Percentiles rank a stretch among this genome's conserved stretches.
These are phyloP conservation scores for Aspergillus arachidicola DNA, from an alignment of 2,329 filamentous ascomycete genomes.

Conservation along the genomic window DNA sequence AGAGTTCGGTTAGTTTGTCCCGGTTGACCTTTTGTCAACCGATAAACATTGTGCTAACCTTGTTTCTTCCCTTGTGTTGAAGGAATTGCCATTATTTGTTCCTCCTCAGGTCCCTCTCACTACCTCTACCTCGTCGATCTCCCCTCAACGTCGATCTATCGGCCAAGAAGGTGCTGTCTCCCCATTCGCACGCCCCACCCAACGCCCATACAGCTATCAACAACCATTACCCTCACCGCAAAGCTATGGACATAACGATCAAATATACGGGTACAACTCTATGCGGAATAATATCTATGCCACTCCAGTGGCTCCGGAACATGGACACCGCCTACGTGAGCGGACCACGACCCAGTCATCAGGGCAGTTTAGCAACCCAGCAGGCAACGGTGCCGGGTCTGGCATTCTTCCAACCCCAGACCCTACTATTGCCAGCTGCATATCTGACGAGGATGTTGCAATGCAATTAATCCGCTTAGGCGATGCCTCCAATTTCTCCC, in stretches of 20 bases:
- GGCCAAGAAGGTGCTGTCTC: slow-evolving; percentile 67
- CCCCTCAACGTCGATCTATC: slow-evolving; percentile 81
- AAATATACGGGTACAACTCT: slow-evolving; percentile 39
- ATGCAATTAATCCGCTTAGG: slow-evolving; percentile 95
- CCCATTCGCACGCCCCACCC: slow-evolving; percentile 73
- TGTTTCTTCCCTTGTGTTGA: slow-evolving; percentile 21
- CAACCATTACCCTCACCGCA: slow-evolving; percentile 83
- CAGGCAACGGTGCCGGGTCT: slow-evolving; percentile 42
- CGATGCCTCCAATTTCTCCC: slow-evolving; percentile 89
- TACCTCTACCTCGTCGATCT: slow-evolving; percentile 96
- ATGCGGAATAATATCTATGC: slow-evolving; percentile 56
- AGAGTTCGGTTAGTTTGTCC: slow-evolving; percentile 82
- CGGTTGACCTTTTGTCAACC: not conserved
- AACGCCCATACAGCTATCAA: slow-evolving; percentile 78
- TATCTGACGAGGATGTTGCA: slow-evolving; percentile 97
- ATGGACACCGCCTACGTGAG: slow-evolving; percentile 67
- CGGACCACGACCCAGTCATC: slow-evolving; percentile 59
- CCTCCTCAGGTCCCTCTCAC: slow-evolving; percentile 91
- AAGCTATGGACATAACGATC: slow-evolving; percentile 63
- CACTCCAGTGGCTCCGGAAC: slow-evolving; percentile 58
- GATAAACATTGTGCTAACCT: slow-evolving; percentile 15
- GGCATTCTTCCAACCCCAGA: slow-evolving; percentile 88
- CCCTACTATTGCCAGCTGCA: slow-evolving; percentile 94
- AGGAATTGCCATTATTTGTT: slow-evolving; percentile 96
- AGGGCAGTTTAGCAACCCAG: slow-evolving; percentile 43